Conservation (phyloP, 805 yeast species). For the Priceomyces carsonii region DNA sequence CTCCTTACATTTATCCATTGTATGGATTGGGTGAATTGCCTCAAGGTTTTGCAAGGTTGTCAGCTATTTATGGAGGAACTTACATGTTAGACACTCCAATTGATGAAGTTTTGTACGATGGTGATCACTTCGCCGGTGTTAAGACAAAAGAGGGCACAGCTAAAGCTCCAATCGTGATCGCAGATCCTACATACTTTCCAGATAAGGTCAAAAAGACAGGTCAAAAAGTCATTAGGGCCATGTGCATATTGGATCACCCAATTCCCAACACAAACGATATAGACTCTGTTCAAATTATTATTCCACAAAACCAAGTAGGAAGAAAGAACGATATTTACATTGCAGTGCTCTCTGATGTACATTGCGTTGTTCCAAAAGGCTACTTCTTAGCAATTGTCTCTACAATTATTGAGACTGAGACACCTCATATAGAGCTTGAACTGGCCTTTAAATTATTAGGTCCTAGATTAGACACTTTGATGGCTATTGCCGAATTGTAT, state of each 20-base stretch:
- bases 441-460: conserved; percentile 93
- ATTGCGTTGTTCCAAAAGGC: conserved; percentile 86
- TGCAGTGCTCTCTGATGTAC: conserved; percentile 86
- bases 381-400: conserved; percentile 92
- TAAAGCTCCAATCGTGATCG: conserved; percentile 89
- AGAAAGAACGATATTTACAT: conserved; percentile 93
- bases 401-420: conserved; percentile 89
- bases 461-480: conserved; percentile 74
- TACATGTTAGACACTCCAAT: conserved; percentile 97
- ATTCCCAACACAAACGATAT: conserved; percentile 77
- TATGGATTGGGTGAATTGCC: conserved; percentile 98
- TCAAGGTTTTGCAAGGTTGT: conserved; percentile 96
- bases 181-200: conserved; percentile 98
- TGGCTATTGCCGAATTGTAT: conserved; percentile 90
- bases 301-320: conserved; percentile 93
- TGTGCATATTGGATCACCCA: conserved; percentile 90
- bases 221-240: conserved; percentile 73
- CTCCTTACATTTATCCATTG: conserved; percentile 93
- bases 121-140: conserved; percentile 74
- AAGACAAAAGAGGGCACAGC: conserved; percentile 90
- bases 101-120: conserved; percentile 79
- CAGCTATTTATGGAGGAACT: conserved; percentile 98
- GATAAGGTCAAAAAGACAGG: conserved; percentile 73
- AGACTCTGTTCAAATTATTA: conserved; percentile 90
- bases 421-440: conserved; percentile 88